These are phyloP conservation scores for Penicillium freii DNA, from an alignment of 2,329 filamentous ascomycete species.

Conservation along the genomic window DNA sequence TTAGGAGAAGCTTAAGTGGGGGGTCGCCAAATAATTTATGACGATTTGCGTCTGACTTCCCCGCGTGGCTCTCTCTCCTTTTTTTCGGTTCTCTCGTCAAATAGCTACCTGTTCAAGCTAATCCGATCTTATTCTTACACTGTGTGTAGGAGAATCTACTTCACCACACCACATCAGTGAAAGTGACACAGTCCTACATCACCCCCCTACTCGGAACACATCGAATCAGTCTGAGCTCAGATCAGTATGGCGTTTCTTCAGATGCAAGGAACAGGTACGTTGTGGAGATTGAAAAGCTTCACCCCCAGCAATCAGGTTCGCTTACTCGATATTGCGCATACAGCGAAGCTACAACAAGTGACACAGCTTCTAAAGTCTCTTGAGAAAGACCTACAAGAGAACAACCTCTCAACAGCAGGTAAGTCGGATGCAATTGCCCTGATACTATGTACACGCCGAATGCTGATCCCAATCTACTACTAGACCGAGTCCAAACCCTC, in stretches of 20 bases:
- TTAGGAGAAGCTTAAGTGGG: constrained; percentile 7
- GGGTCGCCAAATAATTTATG: constrained; percentile 3
- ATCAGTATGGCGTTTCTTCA: constrained; percentile 27
- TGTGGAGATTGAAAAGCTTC: background rate
- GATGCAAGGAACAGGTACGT: constrained; percentile 30
- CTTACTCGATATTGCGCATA: constrained; percentile 3
- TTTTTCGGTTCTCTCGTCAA: background rate
- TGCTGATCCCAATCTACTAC: background rate
- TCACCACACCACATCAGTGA: background rate
- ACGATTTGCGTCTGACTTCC: constrained; percentile 9
- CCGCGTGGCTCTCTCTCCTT: constrained; percentile 11
- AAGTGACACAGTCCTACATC: background rate
- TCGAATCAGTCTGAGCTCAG: background rate
- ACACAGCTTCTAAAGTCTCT: constrained; percentile 63
- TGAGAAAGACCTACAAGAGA: constrained; percentile 59
- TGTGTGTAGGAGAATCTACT: background rate
- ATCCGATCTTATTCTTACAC: background rate
- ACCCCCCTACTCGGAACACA: background rate
- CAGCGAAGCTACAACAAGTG: constrained; percentile 69
- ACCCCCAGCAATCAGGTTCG: background rate
- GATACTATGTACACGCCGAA: background rate
- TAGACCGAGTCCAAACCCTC: constrained; percentile 46
- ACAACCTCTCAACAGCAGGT: constrained; percentile 61
- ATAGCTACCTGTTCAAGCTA: background rate
- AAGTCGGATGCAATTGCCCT: constrained; percentile 30